Base-by-base conservation (phyloP, 768 basidiomycete species). In the Kwoniella europaea region DNA sequence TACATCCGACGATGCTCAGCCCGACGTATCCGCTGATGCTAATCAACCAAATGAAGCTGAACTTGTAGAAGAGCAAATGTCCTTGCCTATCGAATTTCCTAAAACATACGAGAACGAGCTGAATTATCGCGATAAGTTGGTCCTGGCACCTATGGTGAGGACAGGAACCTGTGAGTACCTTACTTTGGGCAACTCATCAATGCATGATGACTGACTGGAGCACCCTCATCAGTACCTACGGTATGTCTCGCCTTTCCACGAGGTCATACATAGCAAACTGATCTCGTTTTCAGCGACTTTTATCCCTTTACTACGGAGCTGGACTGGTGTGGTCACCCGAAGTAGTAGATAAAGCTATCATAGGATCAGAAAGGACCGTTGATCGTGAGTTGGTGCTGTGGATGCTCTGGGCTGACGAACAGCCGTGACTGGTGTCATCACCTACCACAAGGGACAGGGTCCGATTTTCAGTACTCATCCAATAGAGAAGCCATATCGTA, bases 101-200 rank as follows among this genome's bases (percentile, higher is more conserved):
- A 76, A 76, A 58, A 58, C 59, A 10, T 83, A 83, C 50, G 67
- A 72, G 16, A 60, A 72, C 13, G 81, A 82, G 68, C 44, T 86
- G 3, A 83, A 93, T 73, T 99, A 94, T 85, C 90, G 90, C 74
- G 87, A 92, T 85, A 95, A 94, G 10, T 86, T 98, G 41, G 91
- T 97, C 79, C 88, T 99, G n/a, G 96, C 97, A 2, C 97, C 97
- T 1, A 99, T 99, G 97, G 97, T 99, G 63, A 88, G 94, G 79
- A 96, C 93, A 68, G 93, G 94, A 71, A 91, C 91, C 42, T 80
- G 76, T 80, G 69, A 73, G 83, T 81, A 7, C 58, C 20, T 16
- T 18, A 54, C 20, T 24, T 2, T 64, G 2, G 53, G 63, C 12
- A 10, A 9, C n/a, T 18, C 10, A 44, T 41, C 35, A 6, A 41